These are phyloP conservation scores for Thymus quinquecostatus DNA, from an alignment of 257 asterid genomes.

Conservation along the genomic window DNA sequence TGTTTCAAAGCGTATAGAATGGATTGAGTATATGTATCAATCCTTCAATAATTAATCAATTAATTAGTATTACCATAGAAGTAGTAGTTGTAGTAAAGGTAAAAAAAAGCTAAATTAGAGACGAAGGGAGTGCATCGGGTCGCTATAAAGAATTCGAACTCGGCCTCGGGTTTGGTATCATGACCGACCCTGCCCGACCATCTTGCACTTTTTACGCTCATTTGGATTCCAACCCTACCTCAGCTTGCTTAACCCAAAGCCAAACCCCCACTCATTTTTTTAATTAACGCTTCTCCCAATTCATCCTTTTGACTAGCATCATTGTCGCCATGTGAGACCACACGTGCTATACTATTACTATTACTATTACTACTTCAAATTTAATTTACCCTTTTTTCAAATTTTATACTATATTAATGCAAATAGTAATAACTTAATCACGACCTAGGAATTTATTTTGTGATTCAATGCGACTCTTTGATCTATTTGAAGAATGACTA, in stretches of 20 bases:
- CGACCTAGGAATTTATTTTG: no score
- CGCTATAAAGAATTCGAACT: neutral
- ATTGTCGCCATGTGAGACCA: conserved; percentile 47
- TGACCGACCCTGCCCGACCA: conserved; percentile 45
- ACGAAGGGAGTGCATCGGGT: conserved; percentile 36
- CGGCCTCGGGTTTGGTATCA: conserved; percentile 42
- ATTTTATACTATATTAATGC: no score
- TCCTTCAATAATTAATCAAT: neutral
- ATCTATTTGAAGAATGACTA: no score
- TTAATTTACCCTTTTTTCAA: no score
- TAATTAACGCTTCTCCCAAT: conserved; percentile 29
- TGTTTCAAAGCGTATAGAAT: no score
- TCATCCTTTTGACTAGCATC: conserved; percentile 45
- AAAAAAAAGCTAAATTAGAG: conserved; percentile 33
- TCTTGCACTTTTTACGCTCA: conserved; percentile 40
- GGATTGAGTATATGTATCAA: no score
- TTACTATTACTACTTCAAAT: neutral
- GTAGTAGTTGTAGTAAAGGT: neutral
- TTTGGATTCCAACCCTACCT: conserved; percentile 42
- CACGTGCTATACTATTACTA: conserved; percentile 38
- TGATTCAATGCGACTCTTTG: no score
- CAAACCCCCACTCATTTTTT: neutral
- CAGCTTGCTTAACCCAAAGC: neutral
- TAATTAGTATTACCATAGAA: neutral
- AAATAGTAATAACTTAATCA: no score